These are phyloP conservation scores for Neurospora cerealis DNA, from an alignment of 495 filamentous ascomycete genomes.

Conservation along the genomic window DNA sequence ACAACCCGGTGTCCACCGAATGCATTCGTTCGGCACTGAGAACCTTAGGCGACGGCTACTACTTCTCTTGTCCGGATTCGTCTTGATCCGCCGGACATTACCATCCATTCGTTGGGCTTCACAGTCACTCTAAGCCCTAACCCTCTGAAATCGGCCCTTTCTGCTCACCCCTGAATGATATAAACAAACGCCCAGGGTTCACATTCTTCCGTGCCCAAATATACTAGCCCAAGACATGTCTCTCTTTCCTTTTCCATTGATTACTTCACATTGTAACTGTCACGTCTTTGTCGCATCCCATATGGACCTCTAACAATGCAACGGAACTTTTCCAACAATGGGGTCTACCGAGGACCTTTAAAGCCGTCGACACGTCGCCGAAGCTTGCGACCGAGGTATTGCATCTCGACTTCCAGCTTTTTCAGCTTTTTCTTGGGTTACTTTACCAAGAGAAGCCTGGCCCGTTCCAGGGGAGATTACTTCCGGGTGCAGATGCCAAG, in stretches of 20 bases:
- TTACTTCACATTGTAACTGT: no score
- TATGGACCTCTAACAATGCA: no score
- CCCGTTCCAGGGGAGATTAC: neutral
- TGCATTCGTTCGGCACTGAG: neutral
- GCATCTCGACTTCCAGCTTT: neutral
- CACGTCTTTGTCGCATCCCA: no score
- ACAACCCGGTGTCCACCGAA: no score
- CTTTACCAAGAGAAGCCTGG: neutral
- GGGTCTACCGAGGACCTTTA: no score
- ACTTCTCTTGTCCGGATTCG: neutral
- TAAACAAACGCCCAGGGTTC: neutral
- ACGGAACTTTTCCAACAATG: no score
- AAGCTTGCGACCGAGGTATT: neutral
- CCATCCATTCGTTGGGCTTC: neutral
- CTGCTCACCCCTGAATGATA: neutral
- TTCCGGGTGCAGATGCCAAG: neutral
- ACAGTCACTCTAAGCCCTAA: neutral
- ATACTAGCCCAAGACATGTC: no score
- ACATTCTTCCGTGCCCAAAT: neutral
- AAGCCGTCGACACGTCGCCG: neutral
- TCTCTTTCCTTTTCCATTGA: no score
- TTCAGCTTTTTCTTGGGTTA: no score
- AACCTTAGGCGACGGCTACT: neutral
- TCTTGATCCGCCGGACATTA: neutral
- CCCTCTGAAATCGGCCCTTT: neutral